These are phyloP conservation scores for Hortiboletus campestris DNA, from an alignment of 768 basidiomycete genomes.

Conservation along the genomic window DNA sequence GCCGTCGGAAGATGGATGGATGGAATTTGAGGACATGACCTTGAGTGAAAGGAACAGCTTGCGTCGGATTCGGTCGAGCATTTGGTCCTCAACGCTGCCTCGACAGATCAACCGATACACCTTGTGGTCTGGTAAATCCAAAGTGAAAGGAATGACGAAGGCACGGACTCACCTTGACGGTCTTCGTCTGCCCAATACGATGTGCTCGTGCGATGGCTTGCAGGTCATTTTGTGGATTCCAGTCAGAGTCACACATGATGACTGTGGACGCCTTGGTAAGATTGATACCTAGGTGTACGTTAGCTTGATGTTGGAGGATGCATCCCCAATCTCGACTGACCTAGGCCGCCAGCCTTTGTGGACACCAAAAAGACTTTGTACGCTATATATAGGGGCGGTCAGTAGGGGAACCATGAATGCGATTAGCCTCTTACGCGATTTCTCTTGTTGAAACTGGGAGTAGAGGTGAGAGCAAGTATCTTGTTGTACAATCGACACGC, in stretches of 20 bases:
- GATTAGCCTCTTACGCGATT: conserved; percentile 43
- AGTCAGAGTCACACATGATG: conserved; percentile 74
- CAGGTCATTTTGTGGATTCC: conserved; percentile 76
- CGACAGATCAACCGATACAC: conserved; percentile 70
- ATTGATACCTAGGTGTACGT: conserved; percentile 60
- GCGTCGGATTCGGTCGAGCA: conserved; percentile 66
- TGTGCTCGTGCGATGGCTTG: conserved; percentile 87
- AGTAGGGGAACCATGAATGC: neutral
- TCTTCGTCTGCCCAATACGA: conserved; percentile 74
- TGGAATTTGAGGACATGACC: conserved; percentile 49
- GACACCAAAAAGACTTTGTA: conserved; percentile 70
- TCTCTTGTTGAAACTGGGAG: conserved; percentile 54
- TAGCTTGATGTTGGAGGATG: conserved; percentile 5
- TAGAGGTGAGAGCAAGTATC: neutral
- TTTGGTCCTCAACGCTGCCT: conserved; percentile 74
- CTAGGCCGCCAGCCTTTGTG: conserved; percentile 70
- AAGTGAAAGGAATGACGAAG: neutral
- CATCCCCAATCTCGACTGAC: conserved; percentile 30
- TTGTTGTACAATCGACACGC: conserved; percentile 8
- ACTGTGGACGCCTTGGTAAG: conserved; percentile 79
- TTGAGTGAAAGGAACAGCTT: conserved; percentile 68
- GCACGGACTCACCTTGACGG: conserved; percentile 48
- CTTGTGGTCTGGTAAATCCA: conserved; percentile 27
- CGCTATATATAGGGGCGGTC: conserved; percentile 32
- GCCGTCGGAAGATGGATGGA: conserved; percentile 15